Evolutionary conservation across 768 basidiomycete genomes (phyloP), one percentile per base, ranked within the genome.

Genomic region (Boletus vermiculosoides): DNA sequence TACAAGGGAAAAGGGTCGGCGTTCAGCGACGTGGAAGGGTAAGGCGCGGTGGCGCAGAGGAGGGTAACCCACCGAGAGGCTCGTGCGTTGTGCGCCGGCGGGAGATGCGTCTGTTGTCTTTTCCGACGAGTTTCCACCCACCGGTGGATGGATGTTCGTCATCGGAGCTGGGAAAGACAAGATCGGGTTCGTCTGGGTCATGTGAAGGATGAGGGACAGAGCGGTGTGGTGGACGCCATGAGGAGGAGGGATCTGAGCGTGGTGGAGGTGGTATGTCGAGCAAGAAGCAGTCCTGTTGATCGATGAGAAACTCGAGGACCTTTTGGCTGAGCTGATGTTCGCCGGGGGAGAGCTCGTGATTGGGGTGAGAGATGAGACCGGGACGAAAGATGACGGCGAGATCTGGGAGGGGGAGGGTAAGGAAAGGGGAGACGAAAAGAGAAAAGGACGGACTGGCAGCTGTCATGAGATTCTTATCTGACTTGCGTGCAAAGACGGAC

Each of bases 341-440:
- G 45, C 82, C 75, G 0, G 94, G 94, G 7, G 83, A 83, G 78
- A 95, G 83, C 66, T 93, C 91, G 67, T 98, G 94, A 23, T 79
- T 73, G 2, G 94, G 90, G 70, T 94, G 92, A 10, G 92, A 90
- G 57, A 99, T 86, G 5, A 99, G 77, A 18, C 95, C 97, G 0
- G 97, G 97, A 56, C 94, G 90, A 74, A 99, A 99, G 62, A 98
- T 96, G 45, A 96, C 90, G 18, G 96, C 97, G 20, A 99, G 85
- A 75, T 99, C 96, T 93, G 69, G 25, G 28, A 11, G 25, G 45
- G 34, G 20, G 25, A 8, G 4, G n/a, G 52, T 53, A 34, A 47
- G 55, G 7, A 15, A 39, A 22, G 41, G 22, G 30, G 47, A 45
- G 51, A 52, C 12, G 18, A 41, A 33, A 31, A 22, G 58, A 45